Base-by-base conservation (phyloP, 352 stramenopile genomes). In the Phytophthora pluvialis region DNA sequence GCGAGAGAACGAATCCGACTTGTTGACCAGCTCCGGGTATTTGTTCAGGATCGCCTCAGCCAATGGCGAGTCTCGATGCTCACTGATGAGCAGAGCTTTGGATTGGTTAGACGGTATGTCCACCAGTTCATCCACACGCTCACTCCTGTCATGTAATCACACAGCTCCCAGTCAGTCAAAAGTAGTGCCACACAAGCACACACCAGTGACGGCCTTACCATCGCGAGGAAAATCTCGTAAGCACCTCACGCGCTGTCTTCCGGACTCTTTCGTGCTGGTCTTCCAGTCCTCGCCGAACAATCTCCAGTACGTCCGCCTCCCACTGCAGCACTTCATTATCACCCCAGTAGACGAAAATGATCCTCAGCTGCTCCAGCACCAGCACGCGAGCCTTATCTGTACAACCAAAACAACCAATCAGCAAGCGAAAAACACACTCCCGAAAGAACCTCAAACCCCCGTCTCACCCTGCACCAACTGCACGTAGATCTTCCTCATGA, bases 311-410 rank as follows among this genome's bases (percentile, higher is more conserved):
- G n/a, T 89, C 82, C 8, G 46, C 36, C 49, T 83, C 82, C 42
- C 64, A 80, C 4, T 64, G 52, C 42, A 73, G 50, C 12, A 90
- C 59, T 46, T 90, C 81, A 0, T 71, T 46, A 39, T 81, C 83
- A 4, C 39, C 40, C 85, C 85, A 91, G 39, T 69, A 88, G 10
- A 77, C 67, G 5, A 90, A 69, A 26, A 89, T 64, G 28, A 90
- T 64, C 9, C 75, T 54, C 15, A 93, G 15, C 49, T 93, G 85
- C 16, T 89, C 79, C 13, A 90, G 43, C 16, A 93, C 44, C 29
- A 93, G 49, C 4, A 77, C 35, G 10, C 74, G 76, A 55, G 77
- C 73, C 57, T 79, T 82, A 7, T 85, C 85, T 93, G 39, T 26
- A 61, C 46, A 35, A 28, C 12, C 31, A 39, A 26, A 47, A 40